Base-by-base conservation (phyloP, 164 flowering plant species). In the Annona squamosa region DNA sequence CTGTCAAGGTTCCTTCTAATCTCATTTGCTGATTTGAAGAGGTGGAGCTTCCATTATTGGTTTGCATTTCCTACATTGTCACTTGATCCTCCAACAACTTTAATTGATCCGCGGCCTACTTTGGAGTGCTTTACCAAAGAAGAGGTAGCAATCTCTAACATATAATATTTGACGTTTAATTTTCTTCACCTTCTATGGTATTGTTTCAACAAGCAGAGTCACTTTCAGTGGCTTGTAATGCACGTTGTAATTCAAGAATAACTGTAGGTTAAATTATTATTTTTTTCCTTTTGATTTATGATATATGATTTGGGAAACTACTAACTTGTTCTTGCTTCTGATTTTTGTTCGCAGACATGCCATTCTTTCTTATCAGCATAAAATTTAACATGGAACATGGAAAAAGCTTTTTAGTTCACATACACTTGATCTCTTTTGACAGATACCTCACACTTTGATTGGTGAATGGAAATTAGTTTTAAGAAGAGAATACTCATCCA, bases 21-120 rank as follows among this genome's bases (percentile, higher is more conserved):
- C 69, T 87, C 98, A 45, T 95, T 89, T 85, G 98, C 98, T 7
- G 99, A 95, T 83, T 81, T 95, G 68, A 95, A 95, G 77, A 93
- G 87, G 72, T 95, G 98, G 98, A 86, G 81, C 75, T 93, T 95
- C 72, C 87, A 88, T 77, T 93, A 95, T 75, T 89, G 93, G 91
- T 88, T 93, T 82, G 99, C 97, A 68, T 95, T 93, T 80, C 99
- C 99, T 77, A 95, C 98, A 79, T 74, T 95, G 75, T 83, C 80
- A 75, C 89, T 93, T 79, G 88, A 93, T 78, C 99, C 97, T 81
- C 92, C 92, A 1, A 98, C 92, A 74, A 84, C 84, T 4, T 48
- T 93, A 80, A 80, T 76, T 69, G 78, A 84, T 76, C 74, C 90
- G 79, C 85, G 45, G 82, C 93, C 94, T 63, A 97, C 99, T 81